Evolutionary conservation across 371 early-diverging fungal genomes (phyloP), one percentile per base, ranked within the genome.

Genomic region (Mortierella sp.): DNA sequence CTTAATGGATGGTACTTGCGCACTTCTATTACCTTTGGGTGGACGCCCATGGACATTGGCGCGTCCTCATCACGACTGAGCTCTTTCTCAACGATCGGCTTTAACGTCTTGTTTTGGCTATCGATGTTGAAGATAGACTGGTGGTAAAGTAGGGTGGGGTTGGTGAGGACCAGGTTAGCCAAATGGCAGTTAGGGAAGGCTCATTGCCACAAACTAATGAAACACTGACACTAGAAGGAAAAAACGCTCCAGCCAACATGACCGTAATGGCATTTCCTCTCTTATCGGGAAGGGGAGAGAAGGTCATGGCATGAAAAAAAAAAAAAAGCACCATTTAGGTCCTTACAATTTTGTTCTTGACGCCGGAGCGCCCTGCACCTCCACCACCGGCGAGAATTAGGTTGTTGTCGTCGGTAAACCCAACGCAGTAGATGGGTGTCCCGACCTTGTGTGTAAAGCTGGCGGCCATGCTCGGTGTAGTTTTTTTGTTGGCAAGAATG

Each of bases 361-460:
- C 90, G 29, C 93, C 93, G 7, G 87, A 84, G 15, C 89, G 86
- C 4, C 89, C 86, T 5, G 88, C 74, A 7, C 93, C 93, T 43
- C 93, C 93, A 26, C 93, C 93, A 11, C 92, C 93, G 25, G 87
- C 90, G 7, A 92, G 65, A 19, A 92, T 71, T 0, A 93, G 66
- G 57, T 91, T 84, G 73, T 88, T 87, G 23, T 75, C 66, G 37
- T 68, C 55, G 1, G 91, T 88, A 51, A 93, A 87, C 0, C 84
- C 88, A 55, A 90, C 83, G 26, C 90, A 89, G 72, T 83, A 89
- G 26, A 92, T 81, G 30, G 93, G 93, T 26, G 91, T 84, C 26
- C 89, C 92, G 47, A 86, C 84, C 25, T 72, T 64, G 52, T 59
- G 43, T 25, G 83, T 66, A 50, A 72, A 70, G 46, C 37, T 37